Conservation (phyloP, 2,329 filamentous ascomycete species). For the Colletotrichum eremochloae region DNA sequence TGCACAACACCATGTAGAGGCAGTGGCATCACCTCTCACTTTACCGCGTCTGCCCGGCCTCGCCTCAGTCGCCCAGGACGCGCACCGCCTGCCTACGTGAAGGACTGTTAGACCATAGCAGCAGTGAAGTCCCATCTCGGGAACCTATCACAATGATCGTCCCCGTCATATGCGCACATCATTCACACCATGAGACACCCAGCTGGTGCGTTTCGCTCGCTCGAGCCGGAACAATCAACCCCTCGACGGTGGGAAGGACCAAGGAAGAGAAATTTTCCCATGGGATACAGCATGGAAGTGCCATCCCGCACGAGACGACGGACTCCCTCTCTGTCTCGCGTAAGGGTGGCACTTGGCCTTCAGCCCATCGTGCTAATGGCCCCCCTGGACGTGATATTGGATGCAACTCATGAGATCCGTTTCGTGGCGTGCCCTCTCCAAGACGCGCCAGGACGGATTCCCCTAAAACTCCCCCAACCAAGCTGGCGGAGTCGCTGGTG, state of each 20-base stretch:
- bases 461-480: slow-evolving; percentile 30
- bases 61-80: neutral
- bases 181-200: slow-evolving; percentile 16
- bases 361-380: slow-evolving; percentile 7
- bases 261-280: neutral
- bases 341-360: slow-evolving; percentile 16
- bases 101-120: neutral
- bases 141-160: slow-evolving; percentile 26
- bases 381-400: slow-evolving; percentile 20
- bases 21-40: slow-evolving; percentile 5
- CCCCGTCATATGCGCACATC: slow-evolving; percentile 37
- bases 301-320: slow-evolving; percentile 1
- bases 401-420: slow-evolving; percentile 31
- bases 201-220: neutral
- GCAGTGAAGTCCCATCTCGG: neutral
- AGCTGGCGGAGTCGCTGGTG: slow-evolving; percentile 34
- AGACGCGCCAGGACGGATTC: slow-evolving; percentile 32
- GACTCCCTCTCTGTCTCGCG: neutral
- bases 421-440: slow-evolving; percentile 37
- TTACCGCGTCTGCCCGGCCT: neutral
- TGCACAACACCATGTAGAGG: neutral
- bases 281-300: slow-evolving; percentile 13
- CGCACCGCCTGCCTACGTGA: too few species aligned
- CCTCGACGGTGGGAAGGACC: neutral
- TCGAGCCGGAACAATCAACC: neutral